Conservation (phyloP, 129 eudicot genomes). For the Sambucus nigra region DNA sequence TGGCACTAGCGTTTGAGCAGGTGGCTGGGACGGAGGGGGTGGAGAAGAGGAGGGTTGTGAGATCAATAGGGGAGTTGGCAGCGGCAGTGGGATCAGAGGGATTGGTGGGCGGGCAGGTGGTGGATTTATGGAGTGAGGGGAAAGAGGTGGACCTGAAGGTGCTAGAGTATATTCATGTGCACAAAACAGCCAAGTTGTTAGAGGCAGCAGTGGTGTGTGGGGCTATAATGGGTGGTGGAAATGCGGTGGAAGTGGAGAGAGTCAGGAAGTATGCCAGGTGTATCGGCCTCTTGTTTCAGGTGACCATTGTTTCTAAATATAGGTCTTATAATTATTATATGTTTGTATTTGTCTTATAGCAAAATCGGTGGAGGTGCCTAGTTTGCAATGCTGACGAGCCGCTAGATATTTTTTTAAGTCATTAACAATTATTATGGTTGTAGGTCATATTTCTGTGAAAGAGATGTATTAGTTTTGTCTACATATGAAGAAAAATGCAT, state of each 20-base stretch:
- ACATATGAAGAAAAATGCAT: too few relatives aligned
- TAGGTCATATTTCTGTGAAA: too few relatives aligned
- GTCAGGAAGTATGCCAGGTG: slow-evolving; percentile 9
- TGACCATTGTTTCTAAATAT: too few relatives aligned
- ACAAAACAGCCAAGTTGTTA: slow-evolving; percentile 8
- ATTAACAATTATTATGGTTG: too few relatives aligned
- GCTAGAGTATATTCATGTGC: slow-evolving; percentile 7
- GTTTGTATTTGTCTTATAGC: too few relatives aligned
- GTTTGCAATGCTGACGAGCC: too few relatives aligned
- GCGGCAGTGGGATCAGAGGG: slow-evolving; percentile 7
- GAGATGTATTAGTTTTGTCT: too few relatives aligned
- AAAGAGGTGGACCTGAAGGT: not conserved
- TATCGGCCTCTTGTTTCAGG: slow-evolving; percentile 10
- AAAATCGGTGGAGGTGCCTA: too few relatives aligned
- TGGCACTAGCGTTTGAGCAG: slow-evolving; percentile 8
- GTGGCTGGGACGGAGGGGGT: slow-evolving; percentile 5
- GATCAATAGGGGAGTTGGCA: slow-evolving; percentile 3
- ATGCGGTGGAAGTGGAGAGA: slow-evolving; percentile 10
- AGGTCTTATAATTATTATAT: too few relatives aligned
- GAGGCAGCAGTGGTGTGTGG: slow-evolving; percentile 15
- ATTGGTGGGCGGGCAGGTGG: slow-evolving; percentile 4
- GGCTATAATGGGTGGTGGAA: slow-evolving; percentile 9
- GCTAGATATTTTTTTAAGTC: too few relatives aligned
- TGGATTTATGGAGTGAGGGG: slow-evolving; percentile 8
- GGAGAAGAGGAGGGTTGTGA: slow-evolving; percentile 1